Conservation (phyloP, 176 grass and related monocot genomes). For the Poa annua region DNA sequence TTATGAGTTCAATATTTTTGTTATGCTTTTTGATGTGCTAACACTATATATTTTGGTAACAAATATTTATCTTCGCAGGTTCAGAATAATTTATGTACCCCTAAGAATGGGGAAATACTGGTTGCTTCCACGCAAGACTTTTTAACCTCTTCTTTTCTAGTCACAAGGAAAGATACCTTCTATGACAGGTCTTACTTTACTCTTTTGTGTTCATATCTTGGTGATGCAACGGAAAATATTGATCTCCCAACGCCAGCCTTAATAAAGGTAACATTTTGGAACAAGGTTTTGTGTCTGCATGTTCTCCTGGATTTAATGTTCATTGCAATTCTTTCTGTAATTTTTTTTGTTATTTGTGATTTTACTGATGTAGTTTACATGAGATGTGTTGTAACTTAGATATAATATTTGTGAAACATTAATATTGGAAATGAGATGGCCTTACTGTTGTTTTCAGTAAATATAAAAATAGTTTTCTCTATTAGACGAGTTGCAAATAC, state of each 20-base stretch:
- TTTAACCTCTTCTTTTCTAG: slow-evolving; percentile 93
- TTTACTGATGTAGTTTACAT: slow-evolving; percentile 24
- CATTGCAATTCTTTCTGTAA: slow-evolving; percentile 5
- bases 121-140: slow-evolving; percentile 99
- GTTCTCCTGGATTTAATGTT: slow-evolving; percentile 32
- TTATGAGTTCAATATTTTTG: slow-evolving; percentile 16
- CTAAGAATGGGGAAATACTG: slow-evolving; percentile 95
- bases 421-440: background rate
- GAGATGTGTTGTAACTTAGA: background rate
- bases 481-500: background rate
- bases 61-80: slow-evolving; percentile 63
- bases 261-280: slow-evolving; percentile 67
- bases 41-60: background rate
- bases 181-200: slow-evolving; percentile 77
- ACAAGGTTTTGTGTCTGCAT: slow-evolving; percentile 1
- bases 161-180: slow-evolving; percentile 96
- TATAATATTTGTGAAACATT: background rate
- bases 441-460: background rate
- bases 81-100: slow-evolving; percentile 98
- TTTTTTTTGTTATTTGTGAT: slow-evolving; percentile 9
- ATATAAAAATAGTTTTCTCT: slow-evolving; percentile 11
- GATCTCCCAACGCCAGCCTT: slow-evolving; percentile 89
- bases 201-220: slow-evolving; percentile 95
- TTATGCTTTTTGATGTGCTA: background rate
- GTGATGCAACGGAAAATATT: slow-evolving; percentile 86